Base-by-base conservation (phyloP, 495 filamentous ascomycete genomes). In the Tuber calosporum region DNA sequence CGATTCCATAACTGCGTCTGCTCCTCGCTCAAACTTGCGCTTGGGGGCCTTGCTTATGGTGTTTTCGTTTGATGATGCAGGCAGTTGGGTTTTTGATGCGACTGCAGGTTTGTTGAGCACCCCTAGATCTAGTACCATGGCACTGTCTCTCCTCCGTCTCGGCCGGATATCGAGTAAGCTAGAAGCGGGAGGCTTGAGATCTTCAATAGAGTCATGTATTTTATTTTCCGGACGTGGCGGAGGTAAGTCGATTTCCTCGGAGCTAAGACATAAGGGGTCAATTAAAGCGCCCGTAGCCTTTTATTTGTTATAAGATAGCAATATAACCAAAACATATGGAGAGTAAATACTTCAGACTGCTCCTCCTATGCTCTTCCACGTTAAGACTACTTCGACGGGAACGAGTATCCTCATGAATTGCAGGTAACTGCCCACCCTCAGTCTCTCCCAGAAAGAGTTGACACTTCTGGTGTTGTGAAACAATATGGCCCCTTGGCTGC, bases 351-450 rank as follows among this genome's bases (percentile, higher is more conserved):
- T 80, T 72, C 20, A 77, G 43, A 48, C 78, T 78, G 39, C 68
- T 76, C 69, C 73, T 70, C 34, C 79, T 69, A 36, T 68, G 67
- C 42, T 73, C 79, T 45, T 78, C 79, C 43, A 53, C 53, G 40
- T 73, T 73, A 30, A 78, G 71, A 71, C 79, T 80, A 43, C 41
- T 74, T 34, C 79, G 70, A 41, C 78, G 74, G 58, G 73, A 75
- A 34, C 75, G 76, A 26, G 73, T 68, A 43, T 92, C 90, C 83
- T 99, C 95, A 69, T 89, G 81, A 69, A 99, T 97, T 0, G 91
- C 88, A 11, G 94, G 92, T 71, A 99, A 82, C 76, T 86, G 86
- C 41, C 90, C 91, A 77, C 92, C 89, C 78, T 86, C 85, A 38
- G 71, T 69, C 66, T 83, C 80, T 76, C 87, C 86, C 17, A 83